phyloP scores from a whole-genome alignment of 352 stramenopile species.

The Pythium catenulatum region DNA sequence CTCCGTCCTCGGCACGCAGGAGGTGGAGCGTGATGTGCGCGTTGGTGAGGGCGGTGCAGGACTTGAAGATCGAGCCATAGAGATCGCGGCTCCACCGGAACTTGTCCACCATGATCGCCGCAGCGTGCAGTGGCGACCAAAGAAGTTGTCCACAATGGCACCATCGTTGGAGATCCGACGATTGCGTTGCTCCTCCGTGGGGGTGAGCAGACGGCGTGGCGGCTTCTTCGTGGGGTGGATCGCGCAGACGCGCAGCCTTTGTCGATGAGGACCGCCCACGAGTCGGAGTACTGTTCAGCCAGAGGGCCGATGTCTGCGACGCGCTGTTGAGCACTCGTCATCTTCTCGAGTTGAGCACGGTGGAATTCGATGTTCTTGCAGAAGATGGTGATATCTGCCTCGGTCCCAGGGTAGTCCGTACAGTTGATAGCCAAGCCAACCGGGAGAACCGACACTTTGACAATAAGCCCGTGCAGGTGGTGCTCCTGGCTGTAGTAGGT shows the following conservation, averaged over 20 bases:
- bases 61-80: slow-evolving; percentile 12
- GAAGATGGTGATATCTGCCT: slow-evolving; percentile 5
- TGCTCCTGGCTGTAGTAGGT: slow-evolving; percentile 44
- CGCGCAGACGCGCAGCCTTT: slow-evolving; percentile 30
- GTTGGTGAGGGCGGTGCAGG: slow-evolving; percentile 22
- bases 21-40: not conserved
- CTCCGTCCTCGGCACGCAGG: not conserved
- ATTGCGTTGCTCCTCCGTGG: not conserved
- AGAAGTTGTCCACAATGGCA: slow-evolving; percentile 42
- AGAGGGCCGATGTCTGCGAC: not conserved
- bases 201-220: not conserved
- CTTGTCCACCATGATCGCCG: not conserved
- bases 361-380: slow-evolving; percentile 24
- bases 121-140: slow-evolving; percentile 10
- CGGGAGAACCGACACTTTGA: slow-evolving; percentile 46
- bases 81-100: not conserved
- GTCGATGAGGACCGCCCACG: slow-evolving; percentile 25
- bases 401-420: not conserved
- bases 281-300: not conserved
- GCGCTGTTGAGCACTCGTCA: not conserved
- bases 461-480: slow-evolving; percentile 45
- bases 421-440: slow-evolving; percentile 41
- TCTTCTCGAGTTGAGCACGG: not conserved
- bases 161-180: slow-evolving; percentile 25
- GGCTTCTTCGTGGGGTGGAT: slow-evolving; percentile 19